phyloP scores from a whole-genome alignment of 1,284 basidiomycete species.

The Malassezia globosa region DNA sequence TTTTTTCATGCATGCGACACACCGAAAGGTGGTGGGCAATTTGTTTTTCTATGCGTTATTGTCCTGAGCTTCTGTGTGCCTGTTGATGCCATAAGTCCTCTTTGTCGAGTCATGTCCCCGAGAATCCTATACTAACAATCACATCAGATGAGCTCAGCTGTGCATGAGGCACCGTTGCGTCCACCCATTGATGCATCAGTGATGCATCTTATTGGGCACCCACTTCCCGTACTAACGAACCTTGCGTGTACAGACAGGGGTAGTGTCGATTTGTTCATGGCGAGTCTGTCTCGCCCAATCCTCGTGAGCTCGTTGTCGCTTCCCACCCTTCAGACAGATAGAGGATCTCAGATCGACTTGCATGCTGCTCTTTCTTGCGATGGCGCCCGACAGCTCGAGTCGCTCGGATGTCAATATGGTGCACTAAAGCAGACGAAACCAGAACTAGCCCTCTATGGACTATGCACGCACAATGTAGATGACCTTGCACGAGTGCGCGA shows the following conservation, averaged over 20 bases:
- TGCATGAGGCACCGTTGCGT: no score
- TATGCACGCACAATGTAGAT: conserved; percentile 21
- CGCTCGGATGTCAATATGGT: conserved; percentile 16
- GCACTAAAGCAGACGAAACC: conserved; percentile 20
- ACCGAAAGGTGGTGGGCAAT: conserved; percentile 21
- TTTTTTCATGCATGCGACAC: conserved; percentile 7
- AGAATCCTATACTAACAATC: no score
- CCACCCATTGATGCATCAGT: conserved; percentile 19
- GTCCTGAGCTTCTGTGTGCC: conserved; percentile 12
- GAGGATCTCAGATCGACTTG: conserved; percentile 10
- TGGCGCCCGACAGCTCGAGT: conserved; percentile 22
- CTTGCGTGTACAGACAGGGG: conserved; percentile 21
- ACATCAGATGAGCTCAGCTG: no score
- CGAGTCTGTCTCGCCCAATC: conserved; percentile 29
- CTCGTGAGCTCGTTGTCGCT: conserved; percentile 23
- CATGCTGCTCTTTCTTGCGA: conserved; percentile 19
- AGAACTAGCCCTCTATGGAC: conserved; percentile 27
- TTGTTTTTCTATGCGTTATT: conserved; percentile 15
- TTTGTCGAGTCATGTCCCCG: no score
- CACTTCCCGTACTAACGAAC: conserved; percentile 31
- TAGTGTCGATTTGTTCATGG: conserved; percentile 35
- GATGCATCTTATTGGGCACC: conserved; percentile 39
- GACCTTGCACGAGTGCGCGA: conserved; percentile 16
- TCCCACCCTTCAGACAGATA: conserved; percentile 20
- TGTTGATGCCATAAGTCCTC: no score